These are phyloP conservation scores for Boletellus emodensis DNA, from an alignment of 768 basidiomycete genomes.

Conservation along the genomic window DNA sequence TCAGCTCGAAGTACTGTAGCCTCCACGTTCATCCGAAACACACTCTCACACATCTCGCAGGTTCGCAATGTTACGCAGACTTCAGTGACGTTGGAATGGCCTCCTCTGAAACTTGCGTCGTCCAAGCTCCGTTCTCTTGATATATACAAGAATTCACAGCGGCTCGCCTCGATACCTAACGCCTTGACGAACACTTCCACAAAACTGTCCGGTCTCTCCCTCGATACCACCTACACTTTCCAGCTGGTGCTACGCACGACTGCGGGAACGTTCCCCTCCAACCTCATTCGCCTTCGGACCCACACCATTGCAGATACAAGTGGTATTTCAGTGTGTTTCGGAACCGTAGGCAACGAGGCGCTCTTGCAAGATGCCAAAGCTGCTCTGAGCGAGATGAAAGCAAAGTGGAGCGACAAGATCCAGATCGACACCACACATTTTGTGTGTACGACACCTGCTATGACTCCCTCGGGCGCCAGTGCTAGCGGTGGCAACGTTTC, in stretches of 20 bases:
- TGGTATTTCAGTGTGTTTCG: slow-evolving; percentile 93
- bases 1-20: slow-evolving; percentile 56
- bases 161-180: slow-evolving; percentile 82
- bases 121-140: slow-evolving; percentile 85
- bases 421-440: slow-evolving; percentile 99
- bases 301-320: slow-evolving; percentile 96
- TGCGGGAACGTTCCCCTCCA: slow-evolving; percentile 86
- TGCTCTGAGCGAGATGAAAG: slow-evolving; percentile 81
- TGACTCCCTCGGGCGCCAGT: slow-evolving; percentile 55
- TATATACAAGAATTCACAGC: slow-evolving; percentile 88
- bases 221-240: slow-evolving; percentile 87
- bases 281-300: slow-evolving; percentile 76
- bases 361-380: slow-evolving; percentile 78
- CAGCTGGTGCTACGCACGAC: slow-evolving; percentile 91
- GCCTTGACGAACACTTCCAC: slow-evolving; percentile 82
- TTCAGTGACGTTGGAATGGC: slow-evolving; percentile 96
- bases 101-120: slow-evolving; percentile 75
- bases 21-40: neutral
- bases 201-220: slow-evolving; percentile 77
- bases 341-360: slow-evolving; percentile 74
- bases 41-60: slow-evolving; percentile 32
- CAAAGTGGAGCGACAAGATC: slow-evolving; percentile 87
- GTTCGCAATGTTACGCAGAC: slow-evolving; percentile 96
- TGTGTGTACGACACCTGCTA: slow-evolving; percentile 87
- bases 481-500: slow-evolving; percentile 48